Percentiles rank a stretch among this genome's conserved stretches.
Evolutionary conservation across 228 moss, liverwort and hornwort genomes (phyloP).

Genomic region (Sphagnum fallax): DNA sequence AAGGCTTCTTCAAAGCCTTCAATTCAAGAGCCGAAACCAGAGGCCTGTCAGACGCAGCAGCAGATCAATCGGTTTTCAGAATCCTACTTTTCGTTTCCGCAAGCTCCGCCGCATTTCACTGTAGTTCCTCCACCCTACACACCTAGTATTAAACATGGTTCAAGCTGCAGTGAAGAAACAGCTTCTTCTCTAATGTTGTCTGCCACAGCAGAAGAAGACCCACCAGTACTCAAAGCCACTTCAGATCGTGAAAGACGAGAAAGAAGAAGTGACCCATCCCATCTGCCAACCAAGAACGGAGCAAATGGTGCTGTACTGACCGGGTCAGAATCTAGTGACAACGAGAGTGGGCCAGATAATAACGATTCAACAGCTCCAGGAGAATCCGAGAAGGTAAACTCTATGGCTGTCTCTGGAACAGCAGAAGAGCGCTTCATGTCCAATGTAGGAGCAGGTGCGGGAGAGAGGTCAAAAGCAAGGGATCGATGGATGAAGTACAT

Average conservation of each 20-base stretch:
- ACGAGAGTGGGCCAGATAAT: conserved; percentile 4
- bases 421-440: no score
- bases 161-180: no score
- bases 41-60: background rate
- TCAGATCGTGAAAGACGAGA: conserved; percentile 23
- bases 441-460: conserved; percentile 5
- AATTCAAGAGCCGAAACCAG: conserved; percentile 25
- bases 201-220: conserved; percentile 3
- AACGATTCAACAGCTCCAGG: background rate
- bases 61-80: no score
- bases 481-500: conserved; percentile 42
- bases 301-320: no score
- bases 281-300: no score
- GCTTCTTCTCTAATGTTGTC: no score
- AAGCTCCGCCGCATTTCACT: background rate
- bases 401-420: no score
- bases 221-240: conserved; percentile 32
- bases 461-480: conserved; percentile 21
- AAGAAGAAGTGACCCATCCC: background rate
- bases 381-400: no score
- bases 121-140: background rate
- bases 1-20: background rate
- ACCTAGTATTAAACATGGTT: no score
- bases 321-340: conserved; percentile 3
- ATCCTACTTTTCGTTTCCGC: background rate